Evolutionary conservation across 176 grass and related monocot genomes (phyloP), one percentile per base, ranked within the genome.

Genomic region (Coix lacrymajobi): DNA sequence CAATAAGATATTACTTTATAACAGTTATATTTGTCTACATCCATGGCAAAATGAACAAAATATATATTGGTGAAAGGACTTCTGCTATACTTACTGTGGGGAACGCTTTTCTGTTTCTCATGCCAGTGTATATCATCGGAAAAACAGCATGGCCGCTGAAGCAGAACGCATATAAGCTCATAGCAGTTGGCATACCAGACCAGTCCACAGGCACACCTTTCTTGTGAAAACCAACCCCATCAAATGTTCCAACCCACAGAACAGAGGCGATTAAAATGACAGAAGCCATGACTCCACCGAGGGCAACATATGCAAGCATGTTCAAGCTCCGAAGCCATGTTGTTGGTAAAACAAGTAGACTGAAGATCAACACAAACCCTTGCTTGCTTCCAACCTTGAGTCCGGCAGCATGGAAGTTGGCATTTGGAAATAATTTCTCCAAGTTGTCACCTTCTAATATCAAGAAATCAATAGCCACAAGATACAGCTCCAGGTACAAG

Each of bases 381-480:
- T 92, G 92, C 80, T 90, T 97, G 28, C 94, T 84, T 90, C 87
- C 87, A 45, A 94, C 82, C 76, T 80, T 90, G 41, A 94, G 64
- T 4, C 79, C 65, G 7, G 76, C 51, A 37, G 92, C 43, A 86
- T 92, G 72, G 40, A 97, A 90, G 69, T 69, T 79, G 12, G 62
- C 70, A 8, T 66, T 69, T 20, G 92, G 94, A 84, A 97, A 97
- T 66, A 97, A 78, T 66, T 97, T 97, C 66, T 97, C 89, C 79
- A 97, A 69, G 71, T 94, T 97, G 84, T 97, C 94, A 32, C 94
- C 94, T 90, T 97, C 94, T 19, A 97, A 65, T 82, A 97, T 97
- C 85, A 97, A 78, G 85, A 97, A 97, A 70, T 94, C 90, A 5
- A 92, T 79, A 1, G 94, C 66, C 10, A 90, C 94, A 22, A 97